Evolutionary conservation across 192 early-diverging fungal genomes (phyloP).

Genomic region (Linnemannia schmuckeri): DNA sequence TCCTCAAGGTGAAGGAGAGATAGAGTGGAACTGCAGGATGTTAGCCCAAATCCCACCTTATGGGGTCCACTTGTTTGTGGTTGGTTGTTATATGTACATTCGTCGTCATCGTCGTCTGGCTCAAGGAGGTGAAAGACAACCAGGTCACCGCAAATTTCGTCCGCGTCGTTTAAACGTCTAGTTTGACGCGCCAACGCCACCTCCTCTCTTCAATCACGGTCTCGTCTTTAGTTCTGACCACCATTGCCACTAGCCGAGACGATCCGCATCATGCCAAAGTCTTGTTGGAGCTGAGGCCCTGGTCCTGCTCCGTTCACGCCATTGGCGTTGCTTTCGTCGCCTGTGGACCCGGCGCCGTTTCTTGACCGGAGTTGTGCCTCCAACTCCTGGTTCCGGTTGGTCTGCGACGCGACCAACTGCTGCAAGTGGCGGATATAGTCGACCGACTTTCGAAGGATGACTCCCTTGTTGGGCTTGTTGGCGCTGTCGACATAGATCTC

Average conservation of each 20-base stretch:
- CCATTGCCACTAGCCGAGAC: constrained; percentile 26
- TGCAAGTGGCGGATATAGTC: constrained; percentile 92
- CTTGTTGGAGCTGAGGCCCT: constrained; percentile 52
- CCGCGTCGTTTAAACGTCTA: neutral
- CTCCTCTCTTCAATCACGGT: neutral
- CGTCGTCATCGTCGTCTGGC: neutral
- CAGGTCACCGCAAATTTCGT: neutral
- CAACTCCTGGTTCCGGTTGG: constrained; percentile 77
- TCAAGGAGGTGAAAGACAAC: neutral
- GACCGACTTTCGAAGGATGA: constrained; percentile 93
- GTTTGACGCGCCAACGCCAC: neutral
- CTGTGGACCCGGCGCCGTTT: constrained; percentile 6
- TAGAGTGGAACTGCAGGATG: neutral
- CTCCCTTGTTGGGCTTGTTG: constrained; percentile 96
- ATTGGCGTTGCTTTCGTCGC: constrained; percentile 7
- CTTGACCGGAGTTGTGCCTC: constrained; percentile 64
- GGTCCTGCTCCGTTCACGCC: constrained; percentile 30
- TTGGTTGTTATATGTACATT: constrained; percentile 1
- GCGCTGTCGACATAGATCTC: constrained; percentile 79
- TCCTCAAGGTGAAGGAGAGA: neutral
- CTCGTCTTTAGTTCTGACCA: constrained; percentile 35
- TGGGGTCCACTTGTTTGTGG: neutral
- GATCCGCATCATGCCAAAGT: constrained; percentile 55
- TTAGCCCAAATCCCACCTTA: neutral
- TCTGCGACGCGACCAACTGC: constrained; percentile 72